These are phyloP conservation scores for Hirsutella minnesotensis DNA, from an alignment of 2,329 filamentous ascomycete species.

Conservation along the genomic window DNA sequence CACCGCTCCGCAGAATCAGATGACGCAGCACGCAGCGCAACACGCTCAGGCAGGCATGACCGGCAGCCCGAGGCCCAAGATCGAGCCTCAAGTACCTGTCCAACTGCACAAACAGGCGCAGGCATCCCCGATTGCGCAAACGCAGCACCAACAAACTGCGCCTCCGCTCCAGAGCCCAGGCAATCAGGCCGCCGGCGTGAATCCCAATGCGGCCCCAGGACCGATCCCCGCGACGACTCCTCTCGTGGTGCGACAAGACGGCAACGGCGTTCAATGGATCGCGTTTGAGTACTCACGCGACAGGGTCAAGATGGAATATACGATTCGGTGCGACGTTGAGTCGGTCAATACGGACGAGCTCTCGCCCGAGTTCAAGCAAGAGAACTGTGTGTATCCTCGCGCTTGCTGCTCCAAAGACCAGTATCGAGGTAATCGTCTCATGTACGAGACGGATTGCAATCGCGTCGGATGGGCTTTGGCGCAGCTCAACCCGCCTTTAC, in stretches of 20 bases:
- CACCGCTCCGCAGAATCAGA: conserved; percentile 41
- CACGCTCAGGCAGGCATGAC: conserved; percentile 42
- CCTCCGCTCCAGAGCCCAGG: conserved; percentile 27
- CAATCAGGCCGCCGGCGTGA: conserved; percentile 41
- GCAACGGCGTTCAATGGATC: conserved; percentile 97
- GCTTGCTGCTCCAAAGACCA: conserved; percentile 92
- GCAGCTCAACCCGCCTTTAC: conserved; percentile 78
- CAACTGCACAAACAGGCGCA: conserved; percentile 46
- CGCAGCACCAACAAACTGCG: conserved; percentile 24
- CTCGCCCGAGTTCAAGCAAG: conserved; percentile 81
- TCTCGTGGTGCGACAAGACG: conserved; percentile 84
- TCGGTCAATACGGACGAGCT: conserved; percentile 86
- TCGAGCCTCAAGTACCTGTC: conserved; percentile 48
- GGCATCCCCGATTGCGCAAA: conserved; percentile 27
- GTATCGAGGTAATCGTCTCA: conserved; percentile 88
- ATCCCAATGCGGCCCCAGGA: conserved; percentile 84
- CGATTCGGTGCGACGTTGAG: conserved; percentile 94
- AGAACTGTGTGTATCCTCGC: conserved; percentile 95
- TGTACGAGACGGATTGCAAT: conserved; percentile 98
- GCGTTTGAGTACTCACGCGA: conserved; percentile 97
- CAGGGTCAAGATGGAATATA: conserved; percentile 98
- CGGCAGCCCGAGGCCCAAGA: conserved; percentile 50
- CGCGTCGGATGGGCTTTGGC: conserved; percentile 98
- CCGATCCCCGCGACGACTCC: conserved; percentile 96
- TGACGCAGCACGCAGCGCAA: conserved; percentile 47